These are phyloP conservation scores for Rauvolfia tetraphylla DNA, from an alignment of 257 asterid species.

Conservation along the genomic window DNA sequence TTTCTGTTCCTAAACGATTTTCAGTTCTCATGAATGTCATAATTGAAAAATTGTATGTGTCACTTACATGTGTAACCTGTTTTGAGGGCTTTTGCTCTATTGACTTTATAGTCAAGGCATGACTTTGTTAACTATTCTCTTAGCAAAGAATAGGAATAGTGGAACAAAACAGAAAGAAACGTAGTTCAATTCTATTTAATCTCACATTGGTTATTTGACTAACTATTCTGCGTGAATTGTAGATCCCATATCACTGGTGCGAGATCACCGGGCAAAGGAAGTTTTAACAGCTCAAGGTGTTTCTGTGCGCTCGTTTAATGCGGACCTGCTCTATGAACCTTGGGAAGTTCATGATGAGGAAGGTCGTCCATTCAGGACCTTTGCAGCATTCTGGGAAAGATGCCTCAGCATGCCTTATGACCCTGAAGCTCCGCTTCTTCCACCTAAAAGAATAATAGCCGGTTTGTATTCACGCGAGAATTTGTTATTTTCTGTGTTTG, in stretches of 20 bases:
- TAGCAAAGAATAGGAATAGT: too few relatives aligned
- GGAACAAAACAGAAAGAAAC: background rate
- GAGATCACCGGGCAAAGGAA: constrained; percentile 89
- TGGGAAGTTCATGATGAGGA: constrained; percentile 83
- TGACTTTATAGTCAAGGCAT: background rate
- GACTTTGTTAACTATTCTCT: background rate
- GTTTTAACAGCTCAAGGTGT: constrained; percentile 69
- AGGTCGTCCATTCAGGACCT: constrained; percentile 61
- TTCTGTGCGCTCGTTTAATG: constrained; percentile 68
- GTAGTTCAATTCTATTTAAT: background rate
- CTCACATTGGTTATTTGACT: background rate
- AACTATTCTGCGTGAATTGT: constrained; percentile 22
- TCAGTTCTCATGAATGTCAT: background rate
- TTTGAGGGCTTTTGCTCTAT: background rate
- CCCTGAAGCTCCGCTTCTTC: constrained; percentile 91
- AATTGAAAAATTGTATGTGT: background rate
- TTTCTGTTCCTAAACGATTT: background rate
- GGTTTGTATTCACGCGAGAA: constrained; percentile 35
- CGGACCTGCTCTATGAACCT: constrained; percentile 88
- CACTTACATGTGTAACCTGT: background rate
- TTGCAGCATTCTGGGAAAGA: constrained; percentile 77
- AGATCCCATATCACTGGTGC: constrained; percentile 86
- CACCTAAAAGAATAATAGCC: constrained; percentile 73
- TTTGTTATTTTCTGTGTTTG: background rate
- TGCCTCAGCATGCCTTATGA: constrained; percentile 90